These are phyloP conservation scores for Colletotrichum noveboracense DNA, from an alignment of 2,329 filamentous ascomycete species.

Conservation along the genomic window DNA sequence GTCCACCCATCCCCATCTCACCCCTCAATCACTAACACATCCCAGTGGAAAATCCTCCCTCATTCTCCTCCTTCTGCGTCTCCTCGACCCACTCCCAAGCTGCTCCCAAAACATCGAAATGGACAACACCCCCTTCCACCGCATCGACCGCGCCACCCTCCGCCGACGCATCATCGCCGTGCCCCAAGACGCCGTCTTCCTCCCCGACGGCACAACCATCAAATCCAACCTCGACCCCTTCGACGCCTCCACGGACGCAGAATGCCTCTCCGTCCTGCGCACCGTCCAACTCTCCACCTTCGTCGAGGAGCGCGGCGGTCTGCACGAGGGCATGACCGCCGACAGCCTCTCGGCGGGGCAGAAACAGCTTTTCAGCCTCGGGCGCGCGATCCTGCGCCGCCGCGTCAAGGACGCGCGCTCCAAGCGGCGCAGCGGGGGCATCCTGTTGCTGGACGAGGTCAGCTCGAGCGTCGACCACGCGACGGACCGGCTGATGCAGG, in stretches of 20 bases:
- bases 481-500: conserved; percentile 47
- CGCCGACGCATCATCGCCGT: conserved; percentile 49
- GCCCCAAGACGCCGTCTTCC: conserved; percentile 53
- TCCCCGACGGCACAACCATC: conserved; percentile 42
- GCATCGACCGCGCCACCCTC: conserved; percentile 40
- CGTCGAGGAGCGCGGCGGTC: conserved; percentile 28
- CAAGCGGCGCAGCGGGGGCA: conserved; percentile 23
- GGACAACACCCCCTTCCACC: conserved; percentile 38
- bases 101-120: conserved; percentile 34
- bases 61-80: conserved; percentile 35
- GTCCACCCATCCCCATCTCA: background rate
- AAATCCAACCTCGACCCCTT: conserved; percentile 42
- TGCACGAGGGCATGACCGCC: conserved; percentile 39
- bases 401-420: conserved; percentile 34
- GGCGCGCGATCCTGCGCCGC: conserved; percentile 54
- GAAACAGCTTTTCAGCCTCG: conserved; percentile 64
- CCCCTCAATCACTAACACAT: background rate
- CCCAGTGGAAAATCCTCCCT: conserved; percentile 39
- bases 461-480: conserved; percentile 45
- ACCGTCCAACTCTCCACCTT: conserved; percentile 31
- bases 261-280: conserved; percentile 32
- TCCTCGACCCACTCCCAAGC: conserved; percentile 34
- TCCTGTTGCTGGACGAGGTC: conserved; percentile 49
- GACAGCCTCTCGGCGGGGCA: conserved; percentile 59
- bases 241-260: conserved; percentile 24